A percentile compares a stretch with the other conserved stretches of the same genome.
Evolutionary conservation across 2,329 filamentous ascomycete genomes (phyloP).

Genomic region (Pseudocercospora crystallina): DNA sequence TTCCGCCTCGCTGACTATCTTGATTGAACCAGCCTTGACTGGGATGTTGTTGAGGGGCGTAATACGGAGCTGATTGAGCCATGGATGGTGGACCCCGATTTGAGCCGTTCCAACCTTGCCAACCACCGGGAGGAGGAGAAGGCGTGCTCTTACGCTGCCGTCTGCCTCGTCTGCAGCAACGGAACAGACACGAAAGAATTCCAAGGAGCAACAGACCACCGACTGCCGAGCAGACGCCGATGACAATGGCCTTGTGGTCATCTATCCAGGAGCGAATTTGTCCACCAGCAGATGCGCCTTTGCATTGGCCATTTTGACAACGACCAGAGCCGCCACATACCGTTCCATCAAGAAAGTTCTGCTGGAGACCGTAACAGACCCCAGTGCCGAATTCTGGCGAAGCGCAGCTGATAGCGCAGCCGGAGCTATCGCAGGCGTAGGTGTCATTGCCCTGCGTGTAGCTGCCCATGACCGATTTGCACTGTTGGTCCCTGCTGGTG

Average conservation of each 20-base stretch:
- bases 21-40: conserved; percentile 28
- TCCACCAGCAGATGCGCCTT: conserved; percentile 66
- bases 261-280: conserved; percentile 75
- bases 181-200: conserved; percentile 66
- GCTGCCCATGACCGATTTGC: conserved; percentile 76
- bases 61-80: conserved; percentile 17
- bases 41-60: conserved; percentile 17
- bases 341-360: conserved; percentile 94
- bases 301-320: conserved; percentile 72
- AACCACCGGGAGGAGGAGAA: conserved; percentile 30
- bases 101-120: conserved; percentile 34
- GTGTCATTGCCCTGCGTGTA: conserved; percentile 74
- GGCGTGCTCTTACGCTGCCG: conserved; percentile 22
- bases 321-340: conserved; percentile 75
- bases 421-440: conserved; percentile 70
- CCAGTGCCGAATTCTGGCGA: conserved; percentile 66
- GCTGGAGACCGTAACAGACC: conserved; percentile 73
- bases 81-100: conserved; percentile 13
- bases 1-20: not conserved
- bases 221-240: conserved; percentile 71
- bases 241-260: conserved; percentile 75
- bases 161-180: conserved; percentile 49
- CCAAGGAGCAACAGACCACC: conserved; percentile 71
- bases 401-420: conserved; percentile 75
- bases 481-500: conserved; percentile 87